Evolutionary conservation across 1,284 basidiomycete genomes (phyloP), one percentile per base, ranked within the genome.

Genomic region (Sporisorium sorghi): DNA sequence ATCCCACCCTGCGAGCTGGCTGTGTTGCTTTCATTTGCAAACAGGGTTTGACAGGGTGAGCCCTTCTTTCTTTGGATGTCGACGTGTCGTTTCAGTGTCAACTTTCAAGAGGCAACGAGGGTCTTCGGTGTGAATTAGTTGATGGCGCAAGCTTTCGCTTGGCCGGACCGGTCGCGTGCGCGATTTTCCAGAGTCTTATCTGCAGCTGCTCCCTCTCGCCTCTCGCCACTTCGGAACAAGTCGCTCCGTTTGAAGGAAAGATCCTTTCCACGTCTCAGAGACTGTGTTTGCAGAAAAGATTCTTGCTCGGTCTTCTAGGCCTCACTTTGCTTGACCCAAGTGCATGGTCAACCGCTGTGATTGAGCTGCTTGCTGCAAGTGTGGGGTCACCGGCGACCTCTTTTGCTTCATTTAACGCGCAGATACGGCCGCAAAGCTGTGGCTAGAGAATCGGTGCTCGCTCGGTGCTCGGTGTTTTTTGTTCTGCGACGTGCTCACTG

Each of bases 401-500:
- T n/a, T n/a, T n/a, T n/a, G n/a, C n/a, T n/a, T n/a, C n/a, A n/a
- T n/a, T n/a, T n/a, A n/a, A 11, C n/a, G 23, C 30, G 30, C 43
- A 44, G 43, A 26, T 24, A 14, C 43, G 11, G 44, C 44, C n/a
- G 15, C 44, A 46, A 24, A 39, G 33, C 33, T 15, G 21, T 1
- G 24, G 49, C n/a, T n/a, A n/a, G n/a, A n/a, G 49, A 12, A 17
- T 67, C 64, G 64, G 58, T 21, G 35, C 58, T 53, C 28, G 53
- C 54, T 67, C 64, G 64, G 58, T 57, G 42, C 37, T 61, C 58
- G 64, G 49, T 60, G 19, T 9, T 40, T 28, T 40, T 28, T 40
- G 49, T 23, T 15, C 35, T 21, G 19, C 30, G 5, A n/a, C 35
- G 1, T 23, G 21, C 8, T 40, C 39, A 28, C 26, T 42, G 26